Base-by-base conservation (phyloP, 352 stramenopile species). In the Pythium sp. region DNA sequence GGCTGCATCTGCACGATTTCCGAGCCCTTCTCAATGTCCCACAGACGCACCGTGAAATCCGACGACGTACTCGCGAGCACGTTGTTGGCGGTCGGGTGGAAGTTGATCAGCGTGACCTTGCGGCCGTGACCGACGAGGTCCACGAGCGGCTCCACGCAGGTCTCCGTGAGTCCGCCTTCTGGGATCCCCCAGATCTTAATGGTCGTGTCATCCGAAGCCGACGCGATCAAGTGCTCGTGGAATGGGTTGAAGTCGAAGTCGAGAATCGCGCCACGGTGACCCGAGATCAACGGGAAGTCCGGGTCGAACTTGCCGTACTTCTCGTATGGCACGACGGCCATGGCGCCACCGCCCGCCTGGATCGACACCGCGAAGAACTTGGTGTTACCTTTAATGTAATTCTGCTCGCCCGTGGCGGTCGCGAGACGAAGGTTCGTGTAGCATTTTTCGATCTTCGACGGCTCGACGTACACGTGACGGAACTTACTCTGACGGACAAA, bases 181-280 rank as follows among this genome's bases (percentile, higher is more conserved):
- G 95, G 95, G 65, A 99, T 98, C 38, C 92, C 89, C 96, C 96
- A 99, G 26, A 99, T 80, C 77, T 99, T 99, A 76, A 99, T 93
- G 24, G 95, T 99, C 24, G 90, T 97, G 79, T 99, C 98, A 69
- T 99, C 97, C 53, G 87, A 98, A 24, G 90, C 97, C 57, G 96
- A 98, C 6, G 97, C 97, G 55, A 99, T 82, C 66, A 99, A 87
- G 64, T 98, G 87, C 64, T 99, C 93, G 74, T 98, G 87, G 79
- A 98, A 98, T 20, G 98, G 98, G 81, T 99, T 99, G 81, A 99
- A 99, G 74, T 99, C 98, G 78, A 99, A 99, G 82, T 99, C 98
- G 30, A 99, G 79, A 55, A 99, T 98, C 22, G 95, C 83, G 24
- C 92, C 95, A 46, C 91, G 90, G 78, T 99, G 98, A 43, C 98